Conservation (phyloP, 495 filamentous ascomycete genomes). For the Alectoria sarmentosa region DNA sequence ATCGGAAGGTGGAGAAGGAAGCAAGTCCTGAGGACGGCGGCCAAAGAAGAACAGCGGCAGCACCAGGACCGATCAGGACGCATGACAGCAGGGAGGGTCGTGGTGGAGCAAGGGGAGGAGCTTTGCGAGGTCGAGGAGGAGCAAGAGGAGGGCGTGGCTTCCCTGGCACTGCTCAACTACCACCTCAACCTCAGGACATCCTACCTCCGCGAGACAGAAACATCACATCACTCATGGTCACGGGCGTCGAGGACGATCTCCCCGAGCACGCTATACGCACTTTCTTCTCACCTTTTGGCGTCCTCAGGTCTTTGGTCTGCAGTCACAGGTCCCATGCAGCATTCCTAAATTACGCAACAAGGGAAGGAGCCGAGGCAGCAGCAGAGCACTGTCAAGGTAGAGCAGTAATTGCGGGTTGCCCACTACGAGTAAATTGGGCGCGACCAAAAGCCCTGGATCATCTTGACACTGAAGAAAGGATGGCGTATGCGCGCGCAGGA, state of each 20-base stretch:
- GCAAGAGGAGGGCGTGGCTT: slow-evolving; percentile 54
- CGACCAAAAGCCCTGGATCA: slow-evolving; percentile 84
- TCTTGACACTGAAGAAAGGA: slow-evolving; percentile 74
- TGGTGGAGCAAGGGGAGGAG: slow-evolving; percentile 46
- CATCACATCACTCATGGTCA: slow-evolving; percentile 87
- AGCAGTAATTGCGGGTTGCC: slow-evolving; percentile 76
- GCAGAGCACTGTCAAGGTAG: slow-evolving; percentile 80
- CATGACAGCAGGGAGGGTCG: slow-evolving; percentile 42
- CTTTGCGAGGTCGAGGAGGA: slow-evolving; percentile 41
- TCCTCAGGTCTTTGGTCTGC: slow-evolving; percentile 82
- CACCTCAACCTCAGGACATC: slow-evolving; percentile 75
- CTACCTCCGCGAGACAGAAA: slow-evolving; percentile 73
- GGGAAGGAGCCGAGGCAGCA: slow-evolving; percentile 76
- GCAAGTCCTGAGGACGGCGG: slow-evolving; percentile 41
- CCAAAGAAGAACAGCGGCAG: slow-evolving; percentile 27
- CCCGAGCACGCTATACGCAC: slow-evolving; percentile 85
- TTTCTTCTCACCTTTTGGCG: slow-evolving; percentile 82
- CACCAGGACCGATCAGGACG: slow-evolving; percentile 61
- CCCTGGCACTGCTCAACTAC: slow-evolving; percentile 63
- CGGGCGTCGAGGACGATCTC: slow-evolving; percentile 91
- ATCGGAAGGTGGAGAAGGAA: slow-evolving; percentile 32
- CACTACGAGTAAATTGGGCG: slow-evolving; percentile 84
- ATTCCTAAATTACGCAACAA: slow-evolving; percentile 84
- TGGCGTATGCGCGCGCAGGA: slow-evolving; percentile 65
- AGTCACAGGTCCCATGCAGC: slow-evolving; percentile 96